Evolutionary conservation across 2,329 filamentous ascomycete genomes (phyloP).

Genomic region (Geoglossum cookeanum): DNA sequence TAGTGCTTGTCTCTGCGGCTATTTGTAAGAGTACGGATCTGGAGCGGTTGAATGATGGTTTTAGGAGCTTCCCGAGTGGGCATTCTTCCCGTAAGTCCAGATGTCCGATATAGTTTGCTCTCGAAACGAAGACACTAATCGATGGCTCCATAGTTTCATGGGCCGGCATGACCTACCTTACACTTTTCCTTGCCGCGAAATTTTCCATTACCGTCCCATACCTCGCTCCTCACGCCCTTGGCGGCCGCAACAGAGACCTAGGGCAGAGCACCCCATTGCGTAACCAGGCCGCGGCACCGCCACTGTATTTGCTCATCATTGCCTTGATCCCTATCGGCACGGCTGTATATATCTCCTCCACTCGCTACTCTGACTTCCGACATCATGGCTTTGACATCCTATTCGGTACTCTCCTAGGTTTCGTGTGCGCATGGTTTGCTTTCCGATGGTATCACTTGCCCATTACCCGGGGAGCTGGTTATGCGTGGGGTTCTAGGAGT

Average conservation of each 20-base stretch:
- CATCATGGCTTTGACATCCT: constrained; percentile 90
- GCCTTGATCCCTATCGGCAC: constrained; percentile 51
- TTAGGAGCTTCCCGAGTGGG: constrained; percentile 65
- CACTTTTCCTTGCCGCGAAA: constrained; percentile 71
- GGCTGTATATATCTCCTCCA: constrained; percentile 66
- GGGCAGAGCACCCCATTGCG: constrained; percentile 26
- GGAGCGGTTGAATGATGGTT: constrained; percentile 53
- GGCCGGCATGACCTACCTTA: constrained; percentile 66
- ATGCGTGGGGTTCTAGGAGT: constrained; percentile 72
- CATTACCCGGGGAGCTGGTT: constrained; percentile 45
- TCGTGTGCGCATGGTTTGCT: constrained; percentile 48
- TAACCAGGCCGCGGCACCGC: constrained; percentile 62
- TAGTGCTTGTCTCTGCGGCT: constrained; percentile 50
- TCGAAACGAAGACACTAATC: background rate
- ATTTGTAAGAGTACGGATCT: constrained; percentile 55
- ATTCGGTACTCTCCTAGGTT: constrained; percentile 64
- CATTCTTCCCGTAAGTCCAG: constrained; percentile 43
- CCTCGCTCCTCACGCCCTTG: constrained; percentile 27
- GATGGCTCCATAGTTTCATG: constrained; percentile 37
- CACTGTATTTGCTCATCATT: constrained; percentile 55
- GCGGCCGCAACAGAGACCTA: background rate
- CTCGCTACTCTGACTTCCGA: constrained; percentile 72
- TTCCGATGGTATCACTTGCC: constrained; percentile 80
- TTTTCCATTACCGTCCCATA: constrained; percentile 58
- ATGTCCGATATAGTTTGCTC: background rate